Evolutionary conservation across 2,329 filamentous ascomycete species (phyloP), one percentile per base, ranked within the genome.

Genomic region (Pseudogymnoascus sp.): DNA sequence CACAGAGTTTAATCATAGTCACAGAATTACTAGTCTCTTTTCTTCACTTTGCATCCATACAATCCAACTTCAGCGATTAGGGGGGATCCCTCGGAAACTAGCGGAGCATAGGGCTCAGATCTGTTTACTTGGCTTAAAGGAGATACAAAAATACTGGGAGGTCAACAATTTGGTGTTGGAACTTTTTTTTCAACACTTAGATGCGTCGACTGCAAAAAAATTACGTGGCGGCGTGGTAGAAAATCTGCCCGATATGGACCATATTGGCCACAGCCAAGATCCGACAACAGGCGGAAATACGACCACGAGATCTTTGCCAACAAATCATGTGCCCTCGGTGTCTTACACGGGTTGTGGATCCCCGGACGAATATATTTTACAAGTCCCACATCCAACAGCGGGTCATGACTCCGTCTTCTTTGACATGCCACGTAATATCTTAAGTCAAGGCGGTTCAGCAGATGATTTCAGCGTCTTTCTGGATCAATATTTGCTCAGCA

Each of bases 61-160:
- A 0, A 77, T 79, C 6, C 73, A 78, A 42, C 75, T 80, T 11
- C 73, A 76, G 62, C 63, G 70, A 16, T 73, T 73, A 2, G 67
- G 65, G 2, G 75, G 75, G 4, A 76, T 76, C 2, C 73, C 75
- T 1, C 70, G 75, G 5, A 76, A 76, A n/a, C 70, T 81, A 0
- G 78, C 79, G 12, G 79, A 81, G 64, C 77, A 80, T 62, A 73
- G 79, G 25, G 78, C 79, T 0, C 77, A 80, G n/a, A 64, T 81
- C 0, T 81, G 79, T 63, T 69, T 81, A 0, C 66, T 82, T 16
- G 78, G 79, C 0, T 66, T 81, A 0, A 75, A 79, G 60, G 79
- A 82, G 64, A 67, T 81, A 7, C 79, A 81, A 63, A 78, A 77
- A 61, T 78, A 77, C 0, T 82, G 79, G 79, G 78, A 80, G 59